These are phyloP conservation scores for Alternaria sp. DNA, from an alignment of 2,329 filamentous ascomycete species.

Conservation along the genomic window DNA sequence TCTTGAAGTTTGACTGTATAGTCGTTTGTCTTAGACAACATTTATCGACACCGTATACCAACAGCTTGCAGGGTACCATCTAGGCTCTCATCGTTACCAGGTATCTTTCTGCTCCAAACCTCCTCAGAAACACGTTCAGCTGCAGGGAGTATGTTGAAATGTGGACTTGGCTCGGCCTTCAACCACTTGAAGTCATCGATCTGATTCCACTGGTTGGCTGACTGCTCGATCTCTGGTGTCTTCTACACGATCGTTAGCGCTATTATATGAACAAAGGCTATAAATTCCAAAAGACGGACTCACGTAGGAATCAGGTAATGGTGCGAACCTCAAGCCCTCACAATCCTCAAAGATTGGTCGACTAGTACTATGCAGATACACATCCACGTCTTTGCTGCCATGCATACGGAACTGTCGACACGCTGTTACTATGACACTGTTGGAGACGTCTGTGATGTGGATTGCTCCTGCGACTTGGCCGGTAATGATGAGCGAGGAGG, in stretches of 20 bases:
- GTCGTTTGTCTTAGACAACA: background rate
- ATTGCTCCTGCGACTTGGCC: slow-evolving; percentile 81
- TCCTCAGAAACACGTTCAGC: slow-evolving; percentile 67
- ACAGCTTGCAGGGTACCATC: slow-evolving; percentile 27
- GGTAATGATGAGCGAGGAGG: slow-evolving; percentile 76
- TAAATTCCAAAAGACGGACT: slow-evolving; percentile 44
- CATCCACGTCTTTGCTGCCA: slow-evolving; percentile 78
- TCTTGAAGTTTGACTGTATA: too few species aligned
- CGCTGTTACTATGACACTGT: slow-evolving; percentile 76
- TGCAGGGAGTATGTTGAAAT: slow-evolving; percentile 78
- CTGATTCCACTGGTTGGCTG: slow-evolving; percentile 80
- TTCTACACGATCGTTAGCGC: slow-evolving; percentile 21
- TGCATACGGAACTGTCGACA: slow-evolving; percentile 95
- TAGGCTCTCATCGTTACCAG: slow-evolving; percentile 19
- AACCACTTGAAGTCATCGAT: slow-evolving; percentile 99
- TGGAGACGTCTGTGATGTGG: slow-evolving; percentile 78
- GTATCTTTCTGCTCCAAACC: slow-evolving; percentile 70
- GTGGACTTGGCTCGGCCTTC: slow-evolving; percentile 83
- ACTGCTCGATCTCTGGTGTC: slow-evolving; percentile 26
- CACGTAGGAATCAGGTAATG: slow-evolving; percentile 75
- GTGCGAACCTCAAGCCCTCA: slow-evolving; percentile 77
- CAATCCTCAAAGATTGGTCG: slow-evolving; percentile 96
- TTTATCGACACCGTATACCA: slow-evolving; percentile 6
- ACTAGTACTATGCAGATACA: slow-evolving; percentile 84
- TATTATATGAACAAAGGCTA: background rate